These are phyloP conservation scores for Tulasnella sp. DNA, from an alignment of 768 basidiomycete species.

Conservation along the genomic window DNA sequence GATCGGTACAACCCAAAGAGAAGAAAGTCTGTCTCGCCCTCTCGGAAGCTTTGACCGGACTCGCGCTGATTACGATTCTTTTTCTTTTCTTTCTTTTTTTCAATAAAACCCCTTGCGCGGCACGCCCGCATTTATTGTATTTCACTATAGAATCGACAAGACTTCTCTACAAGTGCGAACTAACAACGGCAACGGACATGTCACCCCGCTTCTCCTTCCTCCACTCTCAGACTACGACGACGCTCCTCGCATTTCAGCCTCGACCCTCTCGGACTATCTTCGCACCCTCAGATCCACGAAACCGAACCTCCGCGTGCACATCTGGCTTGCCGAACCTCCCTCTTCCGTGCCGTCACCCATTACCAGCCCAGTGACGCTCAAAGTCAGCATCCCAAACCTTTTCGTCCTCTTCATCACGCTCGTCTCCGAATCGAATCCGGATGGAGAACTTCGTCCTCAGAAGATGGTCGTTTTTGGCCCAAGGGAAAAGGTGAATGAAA, in stretches of 20 bases:
- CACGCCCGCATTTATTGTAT: neutral
- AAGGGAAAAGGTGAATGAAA: neutral
- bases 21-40: neutral
- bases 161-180: neutral
- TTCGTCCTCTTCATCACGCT: neutral
- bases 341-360: neutral
- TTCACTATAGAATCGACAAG: neutral
- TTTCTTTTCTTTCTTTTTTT: neutral
- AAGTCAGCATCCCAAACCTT: neutral
- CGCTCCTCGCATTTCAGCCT: neutral
- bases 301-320: neutral
- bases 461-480: constrained; percentile 1
- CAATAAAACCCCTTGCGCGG: neutral
- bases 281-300: neutral
- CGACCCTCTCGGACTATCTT: neutral
- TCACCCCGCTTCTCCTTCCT: neutral
- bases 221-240: neutral
- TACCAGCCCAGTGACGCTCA: neutral
- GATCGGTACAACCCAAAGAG: constrained; percentile 3
- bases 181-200: neutral
- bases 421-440: neutral
- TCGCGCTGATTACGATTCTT: neutral
- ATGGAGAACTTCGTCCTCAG: neutral
- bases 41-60: neutral
- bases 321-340: neutral